Evolutionary conservation across 225 moss, liverwort and hornwort genomes (phyloP).

Genomic region (Marchantia polymorpha): DNA sequence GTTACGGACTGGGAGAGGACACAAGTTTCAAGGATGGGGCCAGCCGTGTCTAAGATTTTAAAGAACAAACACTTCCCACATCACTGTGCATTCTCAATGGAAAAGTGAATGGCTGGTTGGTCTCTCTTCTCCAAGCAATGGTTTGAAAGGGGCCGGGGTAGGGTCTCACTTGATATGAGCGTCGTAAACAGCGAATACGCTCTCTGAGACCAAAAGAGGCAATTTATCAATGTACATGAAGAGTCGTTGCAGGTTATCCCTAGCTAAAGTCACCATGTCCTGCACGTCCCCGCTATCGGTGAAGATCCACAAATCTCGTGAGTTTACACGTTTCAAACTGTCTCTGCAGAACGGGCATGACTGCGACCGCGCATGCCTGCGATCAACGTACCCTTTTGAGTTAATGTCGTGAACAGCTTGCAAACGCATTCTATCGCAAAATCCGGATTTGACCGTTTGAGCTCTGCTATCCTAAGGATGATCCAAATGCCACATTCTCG

Average conservation of each 20-base stretch:
- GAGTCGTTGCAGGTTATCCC: constrained; percentile 90
- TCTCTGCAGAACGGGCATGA: constrained; percentile 96
- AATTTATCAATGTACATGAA: constrained; percentile 98
- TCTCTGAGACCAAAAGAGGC: constrained; percentile 91
- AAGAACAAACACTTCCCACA: constrained; percentile 10
- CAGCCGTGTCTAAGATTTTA: constrained; percentile 13
- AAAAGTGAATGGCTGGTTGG: constrained; percentile 15
- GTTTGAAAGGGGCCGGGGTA: constrained; percentile 17
- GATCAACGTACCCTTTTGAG: constrained; percentile 7
- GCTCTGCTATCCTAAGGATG: not conserved
- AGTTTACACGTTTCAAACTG: constrained; percentile 90
- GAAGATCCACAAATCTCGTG: constrained; percentile 96
- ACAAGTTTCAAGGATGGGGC: not conserved
- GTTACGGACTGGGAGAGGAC: constrained; percentile 13
- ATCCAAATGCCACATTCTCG: not conserved
- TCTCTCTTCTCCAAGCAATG: constrained; percentile 28
- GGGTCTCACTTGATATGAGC: constrained; percentile 85
- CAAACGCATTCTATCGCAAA: not conserved
- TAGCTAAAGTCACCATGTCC: constrained; percentile 85
- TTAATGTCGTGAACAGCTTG: not conserved
- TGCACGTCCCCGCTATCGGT: constrained; percentile 85
- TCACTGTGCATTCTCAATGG: constrained; percentile 21
- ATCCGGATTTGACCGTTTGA: too few species aligned
- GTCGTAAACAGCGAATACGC: constrained; percentile 87
- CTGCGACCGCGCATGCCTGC: constrained; percentile 91